A percentile compares a stretch with the other conserved stretches of the same genome.
Evolutionary conservation across 352 stramenopile species (phyloP).

Genomic region (Phytophthora melonis): DNA sequence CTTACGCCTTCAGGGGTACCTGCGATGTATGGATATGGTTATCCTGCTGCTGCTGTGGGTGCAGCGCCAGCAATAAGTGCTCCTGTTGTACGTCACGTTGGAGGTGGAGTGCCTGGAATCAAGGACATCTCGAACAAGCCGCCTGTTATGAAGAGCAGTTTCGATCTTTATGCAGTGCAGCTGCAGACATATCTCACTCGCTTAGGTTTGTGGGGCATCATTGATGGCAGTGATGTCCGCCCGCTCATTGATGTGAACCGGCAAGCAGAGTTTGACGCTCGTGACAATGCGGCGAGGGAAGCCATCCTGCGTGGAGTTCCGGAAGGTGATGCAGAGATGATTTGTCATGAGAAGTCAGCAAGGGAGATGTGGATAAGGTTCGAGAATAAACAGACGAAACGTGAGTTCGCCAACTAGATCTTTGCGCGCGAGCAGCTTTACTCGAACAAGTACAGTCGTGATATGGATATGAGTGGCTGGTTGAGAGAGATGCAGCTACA

Average conservation of each 20-base stretch:
- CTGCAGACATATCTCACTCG: slow-evolving; percentile 1
- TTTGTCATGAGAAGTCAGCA: slow-evolving; percentile 18
- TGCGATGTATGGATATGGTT: background rate
- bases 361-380: slow-evolving; percentile 6
- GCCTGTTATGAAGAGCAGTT: slow-evolving; percentile 9
- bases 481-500: too few species aligned
- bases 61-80: background rate
- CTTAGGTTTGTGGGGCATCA: background rate
- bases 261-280: too few species aligned
- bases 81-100: background rate
- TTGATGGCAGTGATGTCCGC: too few species aligned
- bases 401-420: slow-evolving; percentile 18
- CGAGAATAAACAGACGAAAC: slow-evolving; percentile 22
- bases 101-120: background rate
- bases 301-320: background rate
- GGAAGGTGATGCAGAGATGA: slow-evolving; percentile 16
- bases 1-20: background rate
- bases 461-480: too few species aligned
- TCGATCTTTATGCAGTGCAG: slow-evolving; percentile 16
- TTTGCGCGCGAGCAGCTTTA: slow-evolving; percentile 5
- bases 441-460: too few species aligned
- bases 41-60: background rate
- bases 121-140: background rate
- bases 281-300: too few species aligned
- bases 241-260: too few species aligned